phyloP scores from a whole-genome alignment of 73 alveolate genomes.

The Tetrahymena malaccensis region DNA sequence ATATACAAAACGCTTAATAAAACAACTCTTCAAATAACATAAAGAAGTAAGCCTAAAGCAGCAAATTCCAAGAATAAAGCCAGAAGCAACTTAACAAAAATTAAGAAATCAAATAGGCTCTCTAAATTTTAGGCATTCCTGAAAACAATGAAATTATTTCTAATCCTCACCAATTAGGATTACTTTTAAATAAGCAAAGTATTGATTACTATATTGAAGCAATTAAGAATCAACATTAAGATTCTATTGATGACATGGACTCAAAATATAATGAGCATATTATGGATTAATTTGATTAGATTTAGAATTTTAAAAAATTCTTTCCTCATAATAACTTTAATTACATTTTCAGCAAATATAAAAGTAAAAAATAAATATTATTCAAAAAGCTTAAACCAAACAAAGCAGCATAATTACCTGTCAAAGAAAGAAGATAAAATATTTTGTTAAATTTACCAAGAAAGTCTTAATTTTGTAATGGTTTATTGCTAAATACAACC shows the following conservation, averaged over 20 bases:
- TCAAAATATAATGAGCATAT: neutral
- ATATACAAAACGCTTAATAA: too few species aligned
- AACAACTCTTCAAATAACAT: neutral
- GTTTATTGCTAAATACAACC: neutral
- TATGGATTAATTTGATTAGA: neutral
- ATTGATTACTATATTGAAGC: neutral
- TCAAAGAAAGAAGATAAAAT: neutral
- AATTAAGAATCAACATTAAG: neutral
- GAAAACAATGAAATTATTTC: neutral
- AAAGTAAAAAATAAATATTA: too few species aligned
- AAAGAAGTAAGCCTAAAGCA: neutral
- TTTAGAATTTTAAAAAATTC: too few species aligned
- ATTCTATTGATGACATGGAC: neutral
- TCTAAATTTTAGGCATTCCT: neutral
- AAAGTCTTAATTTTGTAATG: neutral
- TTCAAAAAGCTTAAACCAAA: neutral
- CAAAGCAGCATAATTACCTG: neutral
- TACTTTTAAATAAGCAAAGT: neutral
- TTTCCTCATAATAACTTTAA: neutral
- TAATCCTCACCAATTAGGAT: neutral
- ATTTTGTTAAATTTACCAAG: neutral
- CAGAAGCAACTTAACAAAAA: too few species aligned
- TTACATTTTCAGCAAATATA: neutral
- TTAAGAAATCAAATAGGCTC: neutral
- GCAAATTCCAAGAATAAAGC: neutral